Evolutionary conservation across 495 filamentous ascomycete species (phyloP).

Genomic region (Venustampulla echinocandica): DNA sequence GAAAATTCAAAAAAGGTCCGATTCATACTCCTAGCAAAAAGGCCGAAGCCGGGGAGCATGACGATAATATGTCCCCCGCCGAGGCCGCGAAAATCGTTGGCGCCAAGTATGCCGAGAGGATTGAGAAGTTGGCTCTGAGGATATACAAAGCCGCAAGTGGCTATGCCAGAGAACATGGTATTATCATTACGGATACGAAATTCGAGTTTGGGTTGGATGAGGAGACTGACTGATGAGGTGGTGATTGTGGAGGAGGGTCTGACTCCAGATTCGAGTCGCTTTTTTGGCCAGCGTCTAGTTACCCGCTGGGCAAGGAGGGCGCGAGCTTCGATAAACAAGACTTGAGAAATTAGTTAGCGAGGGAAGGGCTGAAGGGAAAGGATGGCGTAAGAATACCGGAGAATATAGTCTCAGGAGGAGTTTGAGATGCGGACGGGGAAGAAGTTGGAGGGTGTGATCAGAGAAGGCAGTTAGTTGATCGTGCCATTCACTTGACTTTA

Average conservation of each 20-base stretch:
- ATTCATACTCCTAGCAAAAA: slow-evolving; percentile 91
- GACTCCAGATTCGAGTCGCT: slow-evolving; percentile 75
- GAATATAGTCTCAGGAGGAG: slow-evolving; percentile 56
- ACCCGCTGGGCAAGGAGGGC: slow-evolving; percentile 66
- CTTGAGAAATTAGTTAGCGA: slow-evolving; percentile 76
- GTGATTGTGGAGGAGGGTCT: slow-evolving; percentile 89
- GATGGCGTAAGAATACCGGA: slow-evolving; percentile 57
- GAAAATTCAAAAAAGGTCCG: slow-evolving; percentile 58
- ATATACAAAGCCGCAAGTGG: slow-evolving; percentile 66
- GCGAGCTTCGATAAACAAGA: slow-evolving; percentile 87
- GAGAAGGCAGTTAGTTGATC: too few relatives aligned
- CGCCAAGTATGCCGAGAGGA: slow-evolving; percentile 58
- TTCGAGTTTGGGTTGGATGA: slow-evolving; percentile 73
- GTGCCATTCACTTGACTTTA: too few relatives aligned
- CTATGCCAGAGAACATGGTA: slow-evolving; percentile 69
- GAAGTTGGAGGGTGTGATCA: too few relatives aligned
- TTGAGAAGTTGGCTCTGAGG: slow-evolving; percentile 62
- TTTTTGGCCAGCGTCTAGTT: slow-evolving; percentile 78
- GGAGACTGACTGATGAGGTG: slow-evolving; percentile 59
- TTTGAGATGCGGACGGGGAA: slow-evolving; percentile 63
- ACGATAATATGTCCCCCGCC: slow-evolving; percentile 83
- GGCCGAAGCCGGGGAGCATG: slow-evolving; percentile 72
- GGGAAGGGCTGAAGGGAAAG: slow-evolving; percentile 61
- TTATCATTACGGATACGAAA: slow-evolving; percentile 88
- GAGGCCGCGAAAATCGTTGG: slow-evolving; percentile 65